Evolutionary conservation across 495 filamentous ascomycete species (phyloP).

Genomic region (Penicillium tannophilum): DNA sequence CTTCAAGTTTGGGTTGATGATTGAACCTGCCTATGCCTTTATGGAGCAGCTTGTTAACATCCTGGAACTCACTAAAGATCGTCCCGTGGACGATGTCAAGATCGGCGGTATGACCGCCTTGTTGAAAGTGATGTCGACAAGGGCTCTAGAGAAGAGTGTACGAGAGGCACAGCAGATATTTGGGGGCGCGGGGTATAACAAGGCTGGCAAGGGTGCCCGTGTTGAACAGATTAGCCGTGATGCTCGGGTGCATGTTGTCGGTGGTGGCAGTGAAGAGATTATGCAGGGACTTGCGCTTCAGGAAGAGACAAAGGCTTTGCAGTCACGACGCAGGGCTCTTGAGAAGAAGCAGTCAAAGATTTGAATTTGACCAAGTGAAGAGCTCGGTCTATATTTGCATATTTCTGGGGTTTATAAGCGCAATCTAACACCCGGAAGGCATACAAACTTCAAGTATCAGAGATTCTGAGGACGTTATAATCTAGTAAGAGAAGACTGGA

Average conservation of each 20-base stretch:
- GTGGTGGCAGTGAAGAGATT: conserved; percentile 61
- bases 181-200: conserved; percentile 59
- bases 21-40: conserved; percentile 52
- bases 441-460: no score
- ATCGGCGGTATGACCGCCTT: conserved; percentile 52
- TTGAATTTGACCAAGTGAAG: conserved; percentile 10
- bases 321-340: conserved; percentile 34
- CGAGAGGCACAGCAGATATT: conserved; percentile 64
- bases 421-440: no score
- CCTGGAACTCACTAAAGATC: conserved; percentile 42
- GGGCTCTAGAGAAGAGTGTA: conserved; percentile 56
- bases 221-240: conserved; percentile 62
- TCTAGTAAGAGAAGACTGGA: no score
- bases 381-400: no score
- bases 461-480: no score
- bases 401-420: no score
- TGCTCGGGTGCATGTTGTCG: conserved; percentile 58
- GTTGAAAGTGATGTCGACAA: conserved; percentile 57
- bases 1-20: conserved; percentile 50
- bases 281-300: conserved; percentile 54
- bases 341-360: conserved; percentile 37
- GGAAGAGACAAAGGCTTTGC: conserved; percentile 44
- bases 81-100: conserved; percentile 37
- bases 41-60: conserved; percentile 52
- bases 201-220: conserved; percentile 50